Conservation (phyloP, 73 alveolate genomes). For the Paramecium sexaurelia region DNA sequence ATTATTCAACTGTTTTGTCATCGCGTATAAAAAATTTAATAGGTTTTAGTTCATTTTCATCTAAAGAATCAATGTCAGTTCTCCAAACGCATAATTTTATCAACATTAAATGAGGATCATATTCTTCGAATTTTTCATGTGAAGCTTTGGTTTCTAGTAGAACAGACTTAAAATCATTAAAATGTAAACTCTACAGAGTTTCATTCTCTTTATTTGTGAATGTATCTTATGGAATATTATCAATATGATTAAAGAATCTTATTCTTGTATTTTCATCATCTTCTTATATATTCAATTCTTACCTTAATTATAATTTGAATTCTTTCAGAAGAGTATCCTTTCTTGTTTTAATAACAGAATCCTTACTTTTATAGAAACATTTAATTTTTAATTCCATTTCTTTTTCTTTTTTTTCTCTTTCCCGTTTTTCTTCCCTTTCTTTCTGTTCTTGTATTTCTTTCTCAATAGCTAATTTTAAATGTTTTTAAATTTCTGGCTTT, state of each 20-base stretch:
- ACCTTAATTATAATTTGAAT: conserved; percentile 18
- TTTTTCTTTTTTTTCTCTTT: conserved; percentile 35
- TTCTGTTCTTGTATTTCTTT: conserved; percentile 76
- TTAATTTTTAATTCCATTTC: conserved; percentile 49
- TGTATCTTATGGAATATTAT: conserved; percentile 58
- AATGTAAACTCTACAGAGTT: conserved; percentile 23
- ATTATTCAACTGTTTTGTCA: conserved; percentile 32
- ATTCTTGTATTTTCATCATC: conserved; percentile 59
- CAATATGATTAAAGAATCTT: conserved; percentile 50
- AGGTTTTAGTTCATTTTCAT: not conserved
- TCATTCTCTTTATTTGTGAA: conserved; percentile 36
- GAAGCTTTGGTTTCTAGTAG: conserved; percentile 47
- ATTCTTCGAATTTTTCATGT: conserved; percentile 54
- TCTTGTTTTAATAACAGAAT: not conserved
- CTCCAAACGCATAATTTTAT: conserved; percentile 48
- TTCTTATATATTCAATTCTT: conserved; percentile 37
- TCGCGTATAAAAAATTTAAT: conserved; percentile 33
- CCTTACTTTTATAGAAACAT: conserved; percentile 47
- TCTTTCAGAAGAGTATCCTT: conserved; percentile 37
- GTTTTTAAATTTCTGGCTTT: conserved; percentile 70
- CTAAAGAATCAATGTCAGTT: not conserved
- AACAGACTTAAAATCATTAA: conserved; percentile 51
- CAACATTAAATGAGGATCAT: conserved; percentile 52
- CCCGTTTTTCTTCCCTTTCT: conserved; percentile 75
- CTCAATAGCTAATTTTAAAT: conserved; percentile 67